These are phyloP conservation scores for Quercus rubra DNA, from an alignment of 306 rosid genomes.

Conservation along the genomic window DNA sequence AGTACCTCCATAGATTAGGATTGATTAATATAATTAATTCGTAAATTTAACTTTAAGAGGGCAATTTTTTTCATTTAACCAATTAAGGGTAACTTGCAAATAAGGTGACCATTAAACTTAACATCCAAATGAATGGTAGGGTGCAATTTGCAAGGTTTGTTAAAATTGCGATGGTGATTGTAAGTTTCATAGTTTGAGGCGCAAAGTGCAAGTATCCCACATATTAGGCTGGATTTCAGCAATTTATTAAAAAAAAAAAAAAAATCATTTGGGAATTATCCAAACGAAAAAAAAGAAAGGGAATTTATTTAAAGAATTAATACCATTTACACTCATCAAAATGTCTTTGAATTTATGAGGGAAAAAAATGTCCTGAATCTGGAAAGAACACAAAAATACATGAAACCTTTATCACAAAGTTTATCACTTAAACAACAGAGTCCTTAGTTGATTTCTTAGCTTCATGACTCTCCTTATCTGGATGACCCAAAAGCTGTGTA, in stretches of 20 bases:
- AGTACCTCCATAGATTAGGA: too few species aligned
- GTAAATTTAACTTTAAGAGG: too few species aligned
- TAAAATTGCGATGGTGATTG: too few species aligned
- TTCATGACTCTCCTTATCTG: slow-evolving; percentile 69
- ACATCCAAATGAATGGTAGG: too few species aligned
- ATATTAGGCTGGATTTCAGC: too few species aligned
- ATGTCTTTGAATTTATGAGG: slow-evolving; percentile 7
- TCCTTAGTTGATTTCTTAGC: slow-evolving; percentile 69
- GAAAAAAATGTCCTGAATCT: slow-evolving; percentile 1
- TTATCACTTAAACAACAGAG: slow-evolving; percentile 58
- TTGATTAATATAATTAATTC: too few species aligned
- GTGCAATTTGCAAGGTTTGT: too few species aligned
- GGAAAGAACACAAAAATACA: slow-evolving; percentile 27
- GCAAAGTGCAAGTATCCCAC: too few species aligned
- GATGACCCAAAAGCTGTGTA: slow-evolving; percentile 56
- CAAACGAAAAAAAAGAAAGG: neutral
- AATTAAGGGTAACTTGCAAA: too few species aligned
- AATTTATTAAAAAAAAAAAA: neutral
- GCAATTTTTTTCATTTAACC: too few species aligned
- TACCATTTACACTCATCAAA: slow-evolving; percentile 45
- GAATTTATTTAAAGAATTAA: slow-evolving; percentile 10
- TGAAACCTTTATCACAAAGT: slow-evolving; percentile 6
- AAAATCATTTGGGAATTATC: neutral
- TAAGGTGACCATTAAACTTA: too few species aligned
- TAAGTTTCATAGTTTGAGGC: too few species aligned